Evolutionary conservation across 306 rosid genomes (phyloP).

Genomic region (Dalbergia cochinchinensis): DNA sequence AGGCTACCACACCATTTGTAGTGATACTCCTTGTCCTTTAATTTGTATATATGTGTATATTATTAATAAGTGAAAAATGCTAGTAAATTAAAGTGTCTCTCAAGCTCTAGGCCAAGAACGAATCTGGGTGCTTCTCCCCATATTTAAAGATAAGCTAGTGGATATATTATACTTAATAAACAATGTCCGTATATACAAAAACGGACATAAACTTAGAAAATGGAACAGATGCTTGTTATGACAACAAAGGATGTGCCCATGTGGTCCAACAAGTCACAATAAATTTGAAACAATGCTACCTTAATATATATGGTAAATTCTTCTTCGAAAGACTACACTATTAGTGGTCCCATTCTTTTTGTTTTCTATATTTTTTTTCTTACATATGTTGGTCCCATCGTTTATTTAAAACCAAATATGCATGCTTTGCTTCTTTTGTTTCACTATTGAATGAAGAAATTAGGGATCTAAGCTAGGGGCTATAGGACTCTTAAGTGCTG

Average conservation of each 20-base stretch:
- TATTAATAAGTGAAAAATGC: background rate
- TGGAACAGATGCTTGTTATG: constrained; percentile 44
- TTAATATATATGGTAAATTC: constrained; percentile 13
- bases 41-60: background rate
- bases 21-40: no score
- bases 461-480: constrained; percentile 36
- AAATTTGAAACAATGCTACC: constrained; percentile 19
- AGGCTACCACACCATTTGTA: no score
- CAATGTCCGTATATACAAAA: constrained; percentile 34
- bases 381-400: constrained; percentile 24
- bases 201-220: constrained; percentile 40
- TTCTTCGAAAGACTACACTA: constrained; percentile 41
- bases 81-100: background rate
- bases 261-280: constrained; percentile 50
- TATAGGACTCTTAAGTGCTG: constrained; percentile 2
- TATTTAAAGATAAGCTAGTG: constrained; percentile 1
- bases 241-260: constrained; percentile 41
- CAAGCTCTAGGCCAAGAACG: constrained; percentile 18
- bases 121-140: background rate
- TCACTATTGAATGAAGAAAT: constrained; percentile 26
- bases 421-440: constrained; percentile 8
- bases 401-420: constrained; percentile 21
- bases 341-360: constrained; percentile 44
- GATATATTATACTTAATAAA: constrained; percentile 19
- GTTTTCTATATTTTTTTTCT: background rate